Evolutionary conservation across 2,329 filamentous ascomycete genomes (phyloP).

Genomic region (Canariomyces notabilis): DNA sequence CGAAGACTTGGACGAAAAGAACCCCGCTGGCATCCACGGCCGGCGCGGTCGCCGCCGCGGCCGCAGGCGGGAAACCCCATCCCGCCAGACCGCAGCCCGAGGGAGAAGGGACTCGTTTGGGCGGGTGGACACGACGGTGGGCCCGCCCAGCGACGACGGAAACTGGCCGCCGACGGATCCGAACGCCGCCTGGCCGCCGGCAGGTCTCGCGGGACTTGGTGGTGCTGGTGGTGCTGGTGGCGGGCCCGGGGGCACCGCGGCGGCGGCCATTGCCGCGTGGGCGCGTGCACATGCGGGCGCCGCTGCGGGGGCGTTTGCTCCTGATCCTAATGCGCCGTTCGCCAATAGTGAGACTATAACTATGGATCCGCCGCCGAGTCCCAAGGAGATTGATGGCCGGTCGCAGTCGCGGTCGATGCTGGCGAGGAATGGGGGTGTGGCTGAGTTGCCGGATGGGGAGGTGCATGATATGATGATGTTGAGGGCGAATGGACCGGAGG

Average conservation of each 20-base stretch:
- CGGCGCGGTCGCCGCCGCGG: neutral
- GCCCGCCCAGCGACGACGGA: constrained; percentile 8
- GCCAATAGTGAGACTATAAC: neutral
- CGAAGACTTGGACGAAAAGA: constrained; percentile 4
- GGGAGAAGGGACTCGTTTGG: constrained; percentile 19
- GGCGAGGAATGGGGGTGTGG: neutral
- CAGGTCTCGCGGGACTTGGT: neutral
- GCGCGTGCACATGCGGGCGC: constrained; percentile 1
- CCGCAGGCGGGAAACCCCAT: no score
- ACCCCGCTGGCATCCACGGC: neutral
- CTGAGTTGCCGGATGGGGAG: neutral
- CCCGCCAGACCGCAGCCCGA: no score
- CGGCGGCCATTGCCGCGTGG: constrained; percentile 13
- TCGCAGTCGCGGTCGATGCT: neutral
- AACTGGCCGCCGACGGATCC: neutral
- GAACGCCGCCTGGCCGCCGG: neutral
- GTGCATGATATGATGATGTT: neutral
- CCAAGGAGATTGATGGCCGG: constrained; percentile 16
- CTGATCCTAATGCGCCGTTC: neutral
- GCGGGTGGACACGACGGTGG: constrained; percentile 9
- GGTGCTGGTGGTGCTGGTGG: neutral
- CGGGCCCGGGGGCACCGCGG: neutral
- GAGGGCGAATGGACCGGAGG: neutral
- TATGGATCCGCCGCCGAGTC: constrained; percentile 5
- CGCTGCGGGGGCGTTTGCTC: neutral